Evolutionary conservation across 176 grass and related monocot species (phyloP), one percentile per base, ranked within the genome.

Genomic region (Dendrocalamus sinicus): DNA sequence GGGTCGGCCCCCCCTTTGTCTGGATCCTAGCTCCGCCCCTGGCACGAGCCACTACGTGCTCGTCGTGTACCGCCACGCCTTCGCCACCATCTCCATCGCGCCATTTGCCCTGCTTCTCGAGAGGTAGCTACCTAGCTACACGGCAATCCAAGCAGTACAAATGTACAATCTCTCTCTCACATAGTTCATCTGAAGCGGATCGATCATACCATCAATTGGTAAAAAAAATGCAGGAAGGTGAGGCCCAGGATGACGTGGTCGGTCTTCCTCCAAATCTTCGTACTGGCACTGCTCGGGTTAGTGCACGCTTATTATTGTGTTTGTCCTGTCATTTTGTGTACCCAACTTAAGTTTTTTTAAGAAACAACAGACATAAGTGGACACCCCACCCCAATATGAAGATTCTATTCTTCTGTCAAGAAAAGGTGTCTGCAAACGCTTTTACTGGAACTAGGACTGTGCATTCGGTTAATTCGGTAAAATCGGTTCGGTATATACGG

Each of bases 11-110:
- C n/a, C n/a, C n/a, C n/a, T n/a, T n/a, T n/a, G n/a, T n/a, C n/a
- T n/a, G n/a, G n/a, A n/a, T n/a, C n/a, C n/a, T n/a, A n/a, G n/a
- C n/a, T n/a, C n/a, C n/a, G n/a, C n/a, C n/a, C n/a, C n/a, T n/a
- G 95, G 95, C 83, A 93, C 95, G 93, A 98, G 95, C 87, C 95
- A 98, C 67, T 95, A 98, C 67, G 95, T 95, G 28, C 91, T 98
- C 46, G 95, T 98, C 37, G 95, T 98, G 1, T 98, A 98, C 77
- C 95, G 95, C 75, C 95, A 98, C 65, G 95, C 93, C 78, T 98
- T 98, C 65, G 95, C 95, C 77, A 98, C 95, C 53, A 23, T 98
- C 72, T 93, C 95, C 72, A 93, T 98, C 5, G 95, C 95, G 14
- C 95, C 95, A 6, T 98, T 98, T 46, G 95, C 95, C 16, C 93